Conservation (phyloP, 140 eudicot species). For the Bidens hawaiensis region DNA sequence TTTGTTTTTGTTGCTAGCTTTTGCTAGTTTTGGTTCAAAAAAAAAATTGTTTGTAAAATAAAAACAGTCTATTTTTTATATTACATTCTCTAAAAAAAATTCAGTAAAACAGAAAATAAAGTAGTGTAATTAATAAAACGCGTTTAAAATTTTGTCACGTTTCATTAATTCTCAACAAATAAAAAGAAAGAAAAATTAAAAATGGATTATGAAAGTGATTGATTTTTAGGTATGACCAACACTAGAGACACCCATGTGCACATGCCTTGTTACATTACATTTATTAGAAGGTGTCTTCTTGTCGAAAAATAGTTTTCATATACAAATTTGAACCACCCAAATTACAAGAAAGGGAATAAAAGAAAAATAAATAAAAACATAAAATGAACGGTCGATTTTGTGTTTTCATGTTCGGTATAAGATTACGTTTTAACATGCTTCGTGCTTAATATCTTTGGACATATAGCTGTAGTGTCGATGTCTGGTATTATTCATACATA, state of each 20-base stretch:
- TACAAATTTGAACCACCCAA: slow-evolving; percentile 15
- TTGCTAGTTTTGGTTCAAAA: no score
- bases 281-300: slow-evolving; percentile 17
- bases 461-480: background rate
- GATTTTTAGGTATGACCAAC: slow-evolving; percentile 25
- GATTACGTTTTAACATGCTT: background rate
- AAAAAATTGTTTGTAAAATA: no score
- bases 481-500: background rate
- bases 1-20: no score
- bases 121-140: background rate
- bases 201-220: slow-evolving; percentile 12
- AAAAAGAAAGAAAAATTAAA: background rate
- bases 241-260: slow-evolving; percentile 17
- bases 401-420: background rate
- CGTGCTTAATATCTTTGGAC: background rate
- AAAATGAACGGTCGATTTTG: background rate
- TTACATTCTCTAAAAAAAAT: background rate
- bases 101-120: background rate
- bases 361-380: no score
- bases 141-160: background rate
- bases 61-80: no score
- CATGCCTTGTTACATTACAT: slow-evolving; percentile 27
- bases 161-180: background rate
- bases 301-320: slow-evolving; percentile 1
- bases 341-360: background rate